These are phyloP conservation scores for Brassica nigra DNA, from an alignment of 345 rosid genomes.

Conservation along the genomic window DNA sequence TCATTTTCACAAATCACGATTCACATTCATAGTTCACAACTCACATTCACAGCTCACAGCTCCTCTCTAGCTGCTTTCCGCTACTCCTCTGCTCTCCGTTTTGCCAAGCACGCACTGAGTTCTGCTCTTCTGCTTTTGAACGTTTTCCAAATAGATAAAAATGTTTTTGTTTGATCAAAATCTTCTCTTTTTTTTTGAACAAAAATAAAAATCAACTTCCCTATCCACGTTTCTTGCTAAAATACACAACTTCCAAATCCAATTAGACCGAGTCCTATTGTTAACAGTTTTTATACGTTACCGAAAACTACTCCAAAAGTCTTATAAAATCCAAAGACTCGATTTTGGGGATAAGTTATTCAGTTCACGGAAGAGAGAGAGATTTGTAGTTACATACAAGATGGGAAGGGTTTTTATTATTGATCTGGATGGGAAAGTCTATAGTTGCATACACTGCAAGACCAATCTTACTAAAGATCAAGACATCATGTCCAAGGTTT, in stretches of 20 bases:
- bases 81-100: too few species aligned
- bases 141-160: neutral
- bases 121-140: neutral
- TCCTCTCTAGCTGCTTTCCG: too few species aligned
- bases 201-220: neutral
- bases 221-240: constrained; percentile 21
- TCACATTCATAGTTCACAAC: too few species aligned
- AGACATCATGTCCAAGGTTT: constrained; percentile 68
- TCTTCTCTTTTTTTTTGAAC: neutral
- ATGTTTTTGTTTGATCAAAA: neutral
- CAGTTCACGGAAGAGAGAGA: neutral
- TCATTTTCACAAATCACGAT: too few species aligned
- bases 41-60: too few species aligned
- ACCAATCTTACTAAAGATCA: constrained; percentile 55
- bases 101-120: too few species aligned
- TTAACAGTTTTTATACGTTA: constrained; percentile 20
- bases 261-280: constrained; percentile 20
- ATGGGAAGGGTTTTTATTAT: constrained; percentile 73
- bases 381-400: neutral
- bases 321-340: constrained; percentile 16
- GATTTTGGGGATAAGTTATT: neutral
- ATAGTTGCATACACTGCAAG: constrained; percentile 67
- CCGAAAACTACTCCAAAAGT: constrained; percentile 13
- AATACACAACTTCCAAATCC: constrained; percentile 23
- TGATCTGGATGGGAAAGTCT: constrained; percentile 54